Base-by-base conservation (phyloP, 1,284 basidiomycete genomes). In the Ganoderma multipileum region DNA sequence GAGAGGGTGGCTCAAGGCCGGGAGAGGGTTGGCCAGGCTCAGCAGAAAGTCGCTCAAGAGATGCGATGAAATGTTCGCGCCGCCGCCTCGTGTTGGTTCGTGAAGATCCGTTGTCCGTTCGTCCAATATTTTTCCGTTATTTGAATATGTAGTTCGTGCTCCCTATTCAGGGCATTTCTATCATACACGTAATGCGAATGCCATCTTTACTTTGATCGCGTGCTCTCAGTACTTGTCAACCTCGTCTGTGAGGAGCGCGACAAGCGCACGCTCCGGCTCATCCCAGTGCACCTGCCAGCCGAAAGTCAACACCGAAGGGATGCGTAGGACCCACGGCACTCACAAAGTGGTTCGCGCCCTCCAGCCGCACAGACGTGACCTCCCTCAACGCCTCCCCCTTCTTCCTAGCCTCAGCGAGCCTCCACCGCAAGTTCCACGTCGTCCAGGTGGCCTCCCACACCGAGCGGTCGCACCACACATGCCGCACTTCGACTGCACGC, bases 261-360 rank as follows among this genome's bases (percentile, higher is more conserved):
- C 44, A 3, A 70, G 47, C 1, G 67, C 42, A 6, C 67, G 69
- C 61, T 76, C 74, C 0, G 76, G 75, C 6, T 73, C 67, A 44
- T 77, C 76, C 73, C 73, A 77, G 18, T 77, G 76, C 12, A 72
- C 61, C 75, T 77, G 47, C 36, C 1, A 2, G 36, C 16, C n/a
- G 8, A 18, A 11, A 18, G 26, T 38, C n/a, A 38, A 16, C 23
- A 50, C 4, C 33, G 38, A 5, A 39, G 38, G 5, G 3, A 7
- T 20, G 11, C 23, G 14, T 26, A 14, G 11, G 18, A 39, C 23
- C 14, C 3, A 9, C 41, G 28, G 23, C 28, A 68, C 73, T 68
- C 62, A 75, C 74, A 36, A 75, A 75, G 54, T 75, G 74, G 33
- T 74, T 75, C 6, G 71, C 68, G 0, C 62, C 63, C 42, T 68